Evolutionary conservation across 2,329 filamentous ascomycete species (phyloP).

Genomic region (Ceratocystis huliohia): DNA sequence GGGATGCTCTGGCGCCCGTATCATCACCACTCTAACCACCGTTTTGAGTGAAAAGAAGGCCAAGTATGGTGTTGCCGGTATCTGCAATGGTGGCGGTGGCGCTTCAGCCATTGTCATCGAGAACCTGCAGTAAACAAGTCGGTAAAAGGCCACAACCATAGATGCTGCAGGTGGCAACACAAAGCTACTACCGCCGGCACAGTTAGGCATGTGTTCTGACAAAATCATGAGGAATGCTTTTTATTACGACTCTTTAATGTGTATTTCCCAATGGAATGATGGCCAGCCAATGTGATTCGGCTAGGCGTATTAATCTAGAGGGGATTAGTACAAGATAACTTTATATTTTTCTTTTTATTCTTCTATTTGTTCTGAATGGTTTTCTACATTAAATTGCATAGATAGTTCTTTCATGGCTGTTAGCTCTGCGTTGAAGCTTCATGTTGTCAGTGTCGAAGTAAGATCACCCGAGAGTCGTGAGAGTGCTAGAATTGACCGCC

Average conservation of each 20-base stretch:
- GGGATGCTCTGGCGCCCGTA: slow-evolving; percentile 85
- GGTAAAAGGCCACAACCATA: not conserved
- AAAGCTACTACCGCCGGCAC: not conserved
- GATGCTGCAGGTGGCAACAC: not conserved
- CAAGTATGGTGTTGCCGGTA: slow-evolving; percentile 86
- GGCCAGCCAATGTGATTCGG: not conserved
- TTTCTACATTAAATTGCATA: not conserved
- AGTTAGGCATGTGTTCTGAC: not conserved
- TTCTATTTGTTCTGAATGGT: not conserved
- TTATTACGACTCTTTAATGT: slow-evolving; percentile 13
- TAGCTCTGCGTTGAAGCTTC: no score
- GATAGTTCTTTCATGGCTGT: not conserved
- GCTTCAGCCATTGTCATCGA: slow-evolving; percentile 90
- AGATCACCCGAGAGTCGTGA: no score
- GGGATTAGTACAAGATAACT: not conserved
- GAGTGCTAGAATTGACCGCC: no score
- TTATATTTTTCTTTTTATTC: not conserved
- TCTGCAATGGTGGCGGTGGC: slow-evolving; percentile 96
- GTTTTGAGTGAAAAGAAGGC: slow-evolving; percentile 82
- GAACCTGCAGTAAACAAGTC: slow-evolving; percentile 40
- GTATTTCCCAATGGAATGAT: not conserved
- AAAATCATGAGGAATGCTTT: slow-evolving; percentile 10
- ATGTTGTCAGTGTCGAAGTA: no score
- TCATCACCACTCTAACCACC: slow-evolving; percentile 77
- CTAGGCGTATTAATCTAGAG: not conserved